Percentiles rank a stretch among this genome's conserved stretches.
Conservation (phyloP, 164 flowering plant genomes). For the Dillenia turbinata region DNA sequence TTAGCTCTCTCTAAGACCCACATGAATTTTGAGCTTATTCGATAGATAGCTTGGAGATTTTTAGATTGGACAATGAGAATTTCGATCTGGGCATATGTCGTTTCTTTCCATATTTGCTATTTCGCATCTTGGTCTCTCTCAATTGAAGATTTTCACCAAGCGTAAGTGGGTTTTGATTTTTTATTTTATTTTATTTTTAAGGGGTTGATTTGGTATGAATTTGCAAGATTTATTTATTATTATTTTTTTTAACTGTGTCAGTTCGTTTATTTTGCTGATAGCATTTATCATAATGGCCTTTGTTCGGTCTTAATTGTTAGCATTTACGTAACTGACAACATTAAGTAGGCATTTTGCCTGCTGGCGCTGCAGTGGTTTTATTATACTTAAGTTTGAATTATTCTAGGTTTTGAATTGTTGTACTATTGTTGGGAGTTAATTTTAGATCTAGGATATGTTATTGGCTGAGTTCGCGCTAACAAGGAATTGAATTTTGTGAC, state of each 20-base stretch:
- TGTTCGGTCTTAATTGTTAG: neutral
- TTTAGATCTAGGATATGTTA: neutral
- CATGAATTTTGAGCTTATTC: slow-evolving; percentile 7
- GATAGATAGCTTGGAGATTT: slow-evolving; percentile 1
- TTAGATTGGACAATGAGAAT: slow-evolving; percentile 29
- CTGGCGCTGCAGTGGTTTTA: neutral
- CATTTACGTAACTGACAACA: neutral
- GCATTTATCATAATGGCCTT: neutral
- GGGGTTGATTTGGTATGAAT: neutral
- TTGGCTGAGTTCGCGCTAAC: neutral
- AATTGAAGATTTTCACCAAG: slow-evolving; percentile 53
- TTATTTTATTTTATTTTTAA: neutral
- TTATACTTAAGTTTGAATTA: too few relatives aligned
- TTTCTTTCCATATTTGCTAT: slow-evolving; percentile 28
- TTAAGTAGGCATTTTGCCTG: too few relatives aligned
- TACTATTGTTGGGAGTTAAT: neutral
- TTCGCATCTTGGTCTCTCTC: slow-evolving; percentile 43
- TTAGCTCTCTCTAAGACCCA: neutral
- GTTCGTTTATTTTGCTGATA: neutral
- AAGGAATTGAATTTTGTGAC: neutral
- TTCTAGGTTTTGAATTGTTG: too few relatives aligned
- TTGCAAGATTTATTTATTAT: neutral
- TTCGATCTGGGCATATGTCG: slow-evolving; percentile 25
- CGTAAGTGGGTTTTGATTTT: slow-evolving; percentile 46
- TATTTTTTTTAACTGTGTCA: neutral